Base-by-base conservation (phyloP, 2,329 filamentous ascomycete species). In the Talaromyces sp. region DNA sequence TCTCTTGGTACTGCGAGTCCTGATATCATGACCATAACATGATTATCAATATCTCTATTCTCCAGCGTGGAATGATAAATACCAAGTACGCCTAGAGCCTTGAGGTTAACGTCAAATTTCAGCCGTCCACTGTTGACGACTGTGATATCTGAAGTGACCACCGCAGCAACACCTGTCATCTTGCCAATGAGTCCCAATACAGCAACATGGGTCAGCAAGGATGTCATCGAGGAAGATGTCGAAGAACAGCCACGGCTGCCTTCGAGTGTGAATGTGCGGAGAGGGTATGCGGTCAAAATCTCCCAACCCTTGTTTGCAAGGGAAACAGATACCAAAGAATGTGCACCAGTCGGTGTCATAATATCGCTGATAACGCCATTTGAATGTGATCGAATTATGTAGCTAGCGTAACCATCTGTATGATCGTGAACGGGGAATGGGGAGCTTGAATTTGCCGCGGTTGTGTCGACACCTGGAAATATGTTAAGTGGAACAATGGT, bases 131-230 rank as follows among this genome's bases (percentile, higher is more conserved):
- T 89, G 7, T 83, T 80, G 40, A 84, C 78, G 70, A 88, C 74
- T 38, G 84, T 84, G 53, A 89, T 84, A 31, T 85, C 82, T n/a
- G 82, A 88, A 43, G 82, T 83, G 1, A 89, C 80, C 7, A 97
- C 84, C 0, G 92, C 93, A 1, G 92, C 93, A 0, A 89, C 88
- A 0, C 93, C 94, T 0, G 92, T 92, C 91, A 98, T 96, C 77
- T 97, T 97, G 1, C 86, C 90, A 3, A 96, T 69, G 1, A 98
- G 81, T 0, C 94, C 94, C 0, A 98, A 77, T 19, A 90, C 88
- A 0, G 91, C 88, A 1, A 93, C 81, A 51, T 77, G 69, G 5
- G 73, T 76, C 4, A 67, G 59, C 2, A 31, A 68, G 31, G 79
- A 79, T 11, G 47, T 47, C 43, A 36, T 58, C 11, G 64, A 63